Base-by-base conservation (phyloP, 331 rosid species). In the Quercus tomentella region DNA sequence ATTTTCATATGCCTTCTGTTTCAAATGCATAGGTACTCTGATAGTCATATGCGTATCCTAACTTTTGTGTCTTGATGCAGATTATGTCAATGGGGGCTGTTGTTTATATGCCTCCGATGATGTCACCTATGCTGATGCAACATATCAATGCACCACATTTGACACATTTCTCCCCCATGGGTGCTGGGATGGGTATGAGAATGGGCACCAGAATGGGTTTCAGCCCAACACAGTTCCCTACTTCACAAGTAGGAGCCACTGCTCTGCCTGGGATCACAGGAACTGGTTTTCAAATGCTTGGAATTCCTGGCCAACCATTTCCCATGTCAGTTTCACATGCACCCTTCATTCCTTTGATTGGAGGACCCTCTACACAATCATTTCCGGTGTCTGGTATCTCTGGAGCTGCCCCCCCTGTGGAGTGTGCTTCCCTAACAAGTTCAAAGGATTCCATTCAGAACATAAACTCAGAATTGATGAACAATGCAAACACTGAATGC, bases 1-100 rank as follows among this genome's bases (percentile, higher is more conserved):
- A 75, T 26, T 15, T 66, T 43, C 51, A 7, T 10, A 68, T 4
- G 56, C 73, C 31, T 22, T 21, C 17, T 57, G 28, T n/a, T 60
- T 45, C 23, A 28, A 74, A 1, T 61, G 72, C 12, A 23, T 35
- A 41, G 23, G 7, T 22, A 15, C 12, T 73, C 16, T 9, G 58
- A 71, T 71, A 31, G 28, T 35, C 17, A 55, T 35, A 35, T 26
- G 56, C 23, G 56, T 60, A 60, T 5, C 21, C 35, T 20, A 22
- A 62, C 71, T 66, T 33, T 76, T 16, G 76, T 30, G 17, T 31
- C 35, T 56, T 60, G 67, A 21, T 84, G 87, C 88, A 88, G 92
- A 79, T 86, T 11, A 77, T 88, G 85, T 79, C 92, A 65, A 86
- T 86, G 88, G 75, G 87, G 1, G 60, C 73, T 57, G 82, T 83